Conservation (phyloP, 345 rosid species). For the Gossypium herbaceum region DNA sequence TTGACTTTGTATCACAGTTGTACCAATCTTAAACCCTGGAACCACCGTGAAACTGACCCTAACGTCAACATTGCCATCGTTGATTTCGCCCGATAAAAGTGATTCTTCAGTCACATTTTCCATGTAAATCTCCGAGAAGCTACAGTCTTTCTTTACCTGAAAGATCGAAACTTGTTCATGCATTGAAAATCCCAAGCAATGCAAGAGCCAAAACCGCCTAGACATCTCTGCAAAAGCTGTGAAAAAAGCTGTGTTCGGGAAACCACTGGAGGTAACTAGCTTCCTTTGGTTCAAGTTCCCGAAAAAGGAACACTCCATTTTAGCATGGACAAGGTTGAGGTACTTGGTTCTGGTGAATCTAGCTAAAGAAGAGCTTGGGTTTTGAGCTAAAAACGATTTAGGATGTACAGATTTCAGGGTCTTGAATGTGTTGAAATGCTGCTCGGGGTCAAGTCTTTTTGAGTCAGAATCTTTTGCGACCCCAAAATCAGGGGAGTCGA, state of each 20-base stretch:
- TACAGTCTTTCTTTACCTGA: constrained; percentile 54
- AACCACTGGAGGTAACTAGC: constrained; percentile 60
- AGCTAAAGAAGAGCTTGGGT: constrained; percentile 53
- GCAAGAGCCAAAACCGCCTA: constrained; percentile 70
- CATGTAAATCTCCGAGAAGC: constrained; percentile 93
- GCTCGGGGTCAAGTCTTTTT: constrained; percentile 16
- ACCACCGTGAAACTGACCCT: constrained; percentile 84
- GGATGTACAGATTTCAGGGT: constrained; percentile 45
- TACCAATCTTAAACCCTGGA: constrained; percentile 92
- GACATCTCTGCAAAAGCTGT: constrained; percentile 70
- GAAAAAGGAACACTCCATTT: constrained; percentile 94
- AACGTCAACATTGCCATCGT: constrained; percentile 29
- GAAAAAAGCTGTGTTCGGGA: constrained; percentile 75
- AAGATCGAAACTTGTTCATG: constrained; percentile 54
- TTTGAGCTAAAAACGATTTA: constrained; percentile 40
- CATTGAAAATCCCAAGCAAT: constrained; percentile 63
- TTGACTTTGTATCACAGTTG: constrained; percentile 62
- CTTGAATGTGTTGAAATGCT: constrained; percentile 45
- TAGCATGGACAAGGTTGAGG: constrained; percentile 73
- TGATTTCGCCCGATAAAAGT: constrained; percentile 23
- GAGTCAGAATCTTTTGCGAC: constrained; percentile 19
- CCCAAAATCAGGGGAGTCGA: constrained; percentile 44
- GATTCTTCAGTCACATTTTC: constrained; percentile 68
- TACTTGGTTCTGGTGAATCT: constrained; percentile 60
- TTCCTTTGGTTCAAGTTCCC: constrained; percentile 87